These are phyloP conservation scores for Coniella vitis DNA, from an alignment of 2,329 filamentous ascomycete species.

Conservation along the genomic window DNA sequence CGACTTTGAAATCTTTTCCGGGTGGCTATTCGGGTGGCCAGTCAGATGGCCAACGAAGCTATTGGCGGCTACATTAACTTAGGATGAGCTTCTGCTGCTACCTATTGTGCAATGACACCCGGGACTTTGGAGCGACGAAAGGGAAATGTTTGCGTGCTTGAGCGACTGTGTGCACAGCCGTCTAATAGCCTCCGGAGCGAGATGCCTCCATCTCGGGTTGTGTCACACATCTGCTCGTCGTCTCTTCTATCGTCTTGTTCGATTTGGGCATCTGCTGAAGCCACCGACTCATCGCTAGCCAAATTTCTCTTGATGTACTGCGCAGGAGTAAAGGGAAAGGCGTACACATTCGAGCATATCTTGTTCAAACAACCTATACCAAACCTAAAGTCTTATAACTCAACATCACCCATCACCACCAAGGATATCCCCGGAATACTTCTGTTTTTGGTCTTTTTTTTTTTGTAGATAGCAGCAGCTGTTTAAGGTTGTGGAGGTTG, in stretches of 20 bases:
- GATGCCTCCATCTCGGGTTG: conserved; percentile 14
- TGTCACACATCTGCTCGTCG: conserved; percentile 12
- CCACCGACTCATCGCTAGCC: conserved; percentile 17
- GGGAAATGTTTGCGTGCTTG: not conserved
- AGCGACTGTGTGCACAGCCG: too few relatives aligned
- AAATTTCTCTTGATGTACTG: conserved; percentile 18
- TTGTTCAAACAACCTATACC: conserved; percentile 1
- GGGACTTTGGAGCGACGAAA: not conserved
- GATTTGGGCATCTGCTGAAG: not conserved
- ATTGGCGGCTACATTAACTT: not conserved
- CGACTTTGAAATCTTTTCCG: not conserved
- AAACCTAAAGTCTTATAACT: not conserved
- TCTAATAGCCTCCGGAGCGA: not conserved
- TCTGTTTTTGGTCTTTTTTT: conserved; percentile 19
- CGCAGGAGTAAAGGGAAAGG: conserved; percentile 12
- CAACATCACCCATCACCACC: conserved; percentile 6
- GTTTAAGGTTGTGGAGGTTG: not conserved
- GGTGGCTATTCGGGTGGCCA: not conserved
- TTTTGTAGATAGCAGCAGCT: conserved; percentile 22
- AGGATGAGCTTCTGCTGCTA: not conserved
- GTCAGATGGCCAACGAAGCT: not conserved
- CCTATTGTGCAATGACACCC: not conserved
- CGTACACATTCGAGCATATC: conserved; percentile 15
- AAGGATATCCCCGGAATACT: conserved; percentile 23
- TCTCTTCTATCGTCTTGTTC: conserved; percentile 15